Percentiles rank a stretch among this genome's conserved stretches.
Conservation (phyloP, 176 grass and related monocot genomes). For the Carex kokanica region DNA sequence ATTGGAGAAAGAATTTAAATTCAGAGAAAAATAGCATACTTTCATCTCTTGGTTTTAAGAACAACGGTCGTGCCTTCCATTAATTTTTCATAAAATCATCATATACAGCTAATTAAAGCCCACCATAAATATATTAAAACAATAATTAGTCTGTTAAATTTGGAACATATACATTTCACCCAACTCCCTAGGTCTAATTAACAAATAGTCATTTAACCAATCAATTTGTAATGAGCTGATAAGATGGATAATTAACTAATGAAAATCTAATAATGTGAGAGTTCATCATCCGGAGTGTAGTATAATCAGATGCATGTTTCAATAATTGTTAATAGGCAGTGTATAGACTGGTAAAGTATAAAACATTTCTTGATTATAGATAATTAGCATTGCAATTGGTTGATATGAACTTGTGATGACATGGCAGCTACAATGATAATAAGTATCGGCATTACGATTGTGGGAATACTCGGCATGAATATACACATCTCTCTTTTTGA, state of each 20-base stretch:
- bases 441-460: constrained; percentile 32
- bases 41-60: background rate
- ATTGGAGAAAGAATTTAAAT: background rate
- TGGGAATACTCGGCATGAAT: constrained; percentile 54
- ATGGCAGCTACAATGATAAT: constrained; percentile 39
- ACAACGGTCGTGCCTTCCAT: background rate
- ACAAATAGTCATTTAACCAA: background rate
- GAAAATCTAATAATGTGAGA: too few species aligned
- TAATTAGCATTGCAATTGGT: background rate
- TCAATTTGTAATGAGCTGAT: background rate
- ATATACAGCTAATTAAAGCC: too few species aligned
- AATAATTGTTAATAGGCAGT: too few species aligned
- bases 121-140: too few species aligned
- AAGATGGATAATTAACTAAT: background rate
- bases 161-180: background rate
- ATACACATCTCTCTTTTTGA: constrained; percentile 45
- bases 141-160: too few species aligned
- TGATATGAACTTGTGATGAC: background rate
- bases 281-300: too few species aligned
- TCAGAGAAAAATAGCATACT: background rate
- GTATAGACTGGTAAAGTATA: too few species aligned
- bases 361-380: too few species aligned
- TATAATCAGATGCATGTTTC: too few species aligned
- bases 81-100: background rate
- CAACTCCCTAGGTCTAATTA: background rate